phyloP scores from a whole-genome alignment of 2,329 filamentous ascomycete species.

The Fusarium tanahbumbuense region DNA sequence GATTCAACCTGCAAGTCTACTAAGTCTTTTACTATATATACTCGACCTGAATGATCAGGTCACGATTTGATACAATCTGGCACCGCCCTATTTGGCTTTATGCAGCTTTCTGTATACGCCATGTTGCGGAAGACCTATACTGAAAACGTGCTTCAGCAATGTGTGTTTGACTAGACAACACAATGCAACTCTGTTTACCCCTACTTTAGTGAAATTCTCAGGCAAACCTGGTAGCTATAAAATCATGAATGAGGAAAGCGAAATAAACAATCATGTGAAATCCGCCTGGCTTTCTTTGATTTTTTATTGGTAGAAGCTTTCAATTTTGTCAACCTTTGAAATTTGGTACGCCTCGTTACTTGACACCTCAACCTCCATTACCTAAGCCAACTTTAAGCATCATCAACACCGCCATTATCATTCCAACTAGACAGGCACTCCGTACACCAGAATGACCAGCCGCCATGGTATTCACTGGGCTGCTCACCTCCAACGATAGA shows the following conservation, averaged over 20 bases:
- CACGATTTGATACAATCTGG: not conserved
- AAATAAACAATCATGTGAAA: not conserved
- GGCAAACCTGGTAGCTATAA: not conserved
- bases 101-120: not conserved
- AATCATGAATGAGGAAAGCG: not conserved
- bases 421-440: constrained; percentile 6
- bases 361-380: constrained; percentile 22
- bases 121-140: not conserved
- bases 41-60: not conserved
- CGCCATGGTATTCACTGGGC: constrained; percentile 63
- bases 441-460: constrained; percentile 51
- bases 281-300: not conserved
- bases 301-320: not conserved
- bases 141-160: not conserved
- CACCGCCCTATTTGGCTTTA: not conserved
- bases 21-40: not conserved
- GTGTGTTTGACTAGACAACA: not conserved
- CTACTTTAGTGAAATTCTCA: not conserved
- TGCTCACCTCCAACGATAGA: constrained; percentile 59
- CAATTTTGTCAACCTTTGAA: not conserved
- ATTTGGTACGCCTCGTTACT: constrained; percentile 20
- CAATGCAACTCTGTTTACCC: not conserved
- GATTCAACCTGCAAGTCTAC: not conserved
- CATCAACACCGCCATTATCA: constrained; percentile 21
- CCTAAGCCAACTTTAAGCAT: constrained; percentile 29